Evolutionary conservation across 768 basidiomycete species (phyloP).

Genomic region (Podaxis sp.): DNA sequence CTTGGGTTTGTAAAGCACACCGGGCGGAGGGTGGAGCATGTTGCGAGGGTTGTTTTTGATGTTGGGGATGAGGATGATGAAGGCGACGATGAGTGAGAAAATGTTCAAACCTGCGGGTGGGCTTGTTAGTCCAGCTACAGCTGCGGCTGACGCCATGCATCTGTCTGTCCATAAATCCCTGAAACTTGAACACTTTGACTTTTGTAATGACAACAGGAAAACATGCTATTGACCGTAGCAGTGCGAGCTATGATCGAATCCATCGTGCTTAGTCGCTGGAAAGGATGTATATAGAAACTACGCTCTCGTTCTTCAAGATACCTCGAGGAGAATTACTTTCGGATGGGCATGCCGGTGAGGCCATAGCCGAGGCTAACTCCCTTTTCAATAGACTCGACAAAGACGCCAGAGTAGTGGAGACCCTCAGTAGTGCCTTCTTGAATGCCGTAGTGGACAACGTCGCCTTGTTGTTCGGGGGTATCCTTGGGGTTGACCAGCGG

Average conservation of each 20-base stretch:
- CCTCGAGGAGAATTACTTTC: neutral
- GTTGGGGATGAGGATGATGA: conserved; percentile 25
- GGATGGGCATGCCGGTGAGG: neutral
- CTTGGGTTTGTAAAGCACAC: conserved; percentile 81
- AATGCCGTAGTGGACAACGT: conserved; percentile 58
- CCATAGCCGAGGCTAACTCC: conserved; percentile 34
- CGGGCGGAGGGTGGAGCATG: conserved; percentile 74
- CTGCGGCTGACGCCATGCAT: no score
- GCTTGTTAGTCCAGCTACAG: no score
- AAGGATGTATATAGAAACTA: neutral
- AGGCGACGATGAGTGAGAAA: neutral
- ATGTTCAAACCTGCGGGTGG: no score
- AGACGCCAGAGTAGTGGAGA: conserved; percentile 55
- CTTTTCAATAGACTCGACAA: conserved; percentile 42
- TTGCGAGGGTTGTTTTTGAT: conserved; percentile 67
- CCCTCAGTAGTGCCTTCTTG: conserved; percentile 59
- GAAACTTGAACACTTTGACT: no score
- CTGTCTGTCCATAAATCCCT: no score
- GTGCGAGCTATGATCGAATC: no score
- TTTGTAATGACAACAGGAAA: no score
- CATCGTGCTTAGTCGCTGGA: neutral
- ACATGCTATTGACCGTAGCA: no score
- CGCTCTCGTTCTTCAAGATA: neutral
- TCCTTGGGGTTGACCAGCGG: conserved; percentile 50
- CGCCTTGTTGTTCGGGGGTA: conserved; percentile 41